Evolutionary conservation across 2,329 filamentous ascomycete genomes (phyloP), one percentile per base, ranked within the genome.

Genomic region (Orbilia brochopaga): DNA sequence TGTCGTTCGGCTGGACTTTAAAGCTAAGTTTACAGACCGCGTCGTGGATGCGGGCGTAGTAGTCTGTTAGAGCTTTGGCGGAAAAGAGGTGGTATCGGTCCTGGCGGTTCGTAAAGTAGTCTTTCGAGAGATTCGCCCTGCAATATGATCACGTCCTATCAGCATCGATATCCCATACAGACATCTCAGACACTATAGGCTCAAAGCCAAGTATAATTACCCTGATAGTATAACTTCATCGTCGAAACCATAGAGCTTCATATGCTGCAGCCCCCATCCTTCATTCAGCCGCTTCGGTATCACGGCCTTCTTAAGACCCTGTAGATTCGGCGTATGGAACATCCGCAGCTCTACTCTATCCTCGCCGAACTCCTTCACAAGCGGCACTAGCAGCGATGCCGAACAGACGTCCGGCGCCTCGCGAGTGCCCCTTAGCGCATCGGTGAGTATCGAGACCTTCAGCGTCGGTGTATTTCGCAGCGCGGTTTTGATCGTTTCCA

Each of bases 271-370:
- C 0, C 94, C 94, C 94, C 94, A 99, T 17, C 94, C 94, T 81
- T 99, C 94, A 76, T 99, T 99, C 78, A 99, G 93, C 19, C 94
- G 85, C 78, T 87, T 90, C 0, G 94, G 94, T 1, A 97, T 86
- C 75, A 90, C 83, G 77, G 88, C 87, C 81, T 97, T 97, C 56
- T 88, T 86, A 65, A 95, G 76, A 0, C 94, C 94, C 1, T 90
- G 96, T 74, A 99, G 81, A 77, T 99, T 99, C 0, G 94, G 94
- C 0, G 94, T 99, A 80, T 99, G 94, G 78, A 95, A 99, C 92
- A 99, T 95, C 76, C 92, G 89, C 74, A 99, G 87, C 77, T 97
- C 91, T 44, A 99, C 92, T 40, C 93, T 85, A 0, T 90, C 87
- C 2, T 87, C 79, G 0, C 93, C 92, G 80, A 97, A 96, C 76